Evolutionary conservation across 805 yeast species (phyloP), one percentile per base, ranked within the genome.

Genomic region (Ogataea glucozyma): DNA sequence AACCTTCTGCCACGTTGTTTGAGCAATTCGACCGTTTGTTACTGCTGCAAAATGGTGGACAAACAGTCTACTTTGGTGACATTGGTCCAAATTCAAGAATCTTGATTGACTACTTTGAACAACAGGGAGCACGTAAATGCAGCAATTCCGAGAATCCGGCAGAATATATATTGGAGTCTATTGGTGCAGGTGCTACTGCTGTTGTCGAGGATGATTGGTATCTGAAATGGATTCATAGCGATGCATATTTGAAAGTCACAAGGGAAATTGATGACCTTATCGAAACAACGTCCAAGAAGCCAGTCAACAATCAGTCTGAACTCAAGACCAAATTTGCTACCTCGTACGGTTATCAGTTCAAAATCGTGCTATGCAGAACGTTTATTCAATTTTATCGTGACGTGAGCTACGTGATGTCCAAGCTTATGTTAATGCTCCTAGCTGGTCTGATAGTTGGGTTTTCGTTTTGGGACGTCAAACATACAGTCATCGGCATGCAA

Each of bases 111-210:
- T 74, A 75, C 55, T 75, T 75, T 50, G 78, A 73, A 53, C 57
- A 53, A 27, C 52, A 70, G 49, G 78, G 95, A 26, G 88, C 90
- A 29, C 74, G 79, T 45, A 71, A 73, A 36, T 85, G 91, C 69
- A 72, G 68, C 30, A 61, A 62, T 7, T 64, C 67, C 23, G 88
- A 79, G 39, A 83, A 84, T 51, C 88, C 89, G 19, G 89, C 88
- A 30, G 89, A 83, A 61, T 83, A 82, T 67, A 79, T 83, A 65
- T 67, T 83, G 51, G 80, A 81, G 46, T 78, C 78, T 43, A 81
- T 85, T 61, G 90, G 91, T 47, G 89, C 90, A 19, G 89, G 87
- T 57, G 88, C 90, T 4, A 82, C 87, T 27, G 81, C 88, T 4
- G 59, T 66, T 40, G 76, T 74, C 13, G 55, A 62, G 19, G 73